These are phyloP conservation scores for Rhodotorula taiwanensis DNA, from an alignment of 768 basidiomycete genomes.

Conservation along the genomic window DNA sequence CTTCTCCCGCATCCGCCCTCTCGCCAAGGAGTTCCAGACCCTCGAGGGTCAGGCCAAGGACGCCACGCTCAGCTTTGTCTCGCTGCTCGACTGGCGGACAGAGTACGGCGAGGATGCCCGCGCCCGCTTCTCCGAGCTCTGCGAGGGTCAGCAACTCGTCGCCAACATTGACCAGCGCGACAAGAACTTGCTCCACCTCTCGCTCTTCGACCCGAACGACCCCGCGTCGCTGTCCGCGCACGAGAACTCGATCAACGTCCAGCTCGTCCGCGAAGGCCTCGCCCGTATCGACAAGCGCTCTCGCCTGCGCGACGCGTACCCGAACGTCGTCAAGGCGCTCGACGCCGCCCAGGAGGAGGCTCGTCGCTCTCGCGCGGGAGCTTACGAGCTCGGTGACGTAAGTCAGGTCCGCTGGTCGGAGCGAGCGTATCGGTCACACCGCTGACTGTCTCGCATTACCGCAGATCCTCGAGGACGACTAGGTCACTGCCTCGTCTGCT, in stretches of 20 bases:
- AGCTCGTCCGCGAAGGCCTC: slow-evolving; percentile 79
- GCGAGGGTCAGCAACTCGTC: slow-evolving; percentile 88
- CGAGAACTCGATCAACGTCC: slow-evolving; percentile 74
- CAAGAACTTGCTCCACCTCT: slow-evolving; percentile 67
- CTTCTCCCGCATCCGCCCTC: slow-evolving; percentile 69
- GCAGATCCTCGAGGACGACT: slow-evolving; percentile 32
- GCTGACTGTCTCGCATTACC: background rate
- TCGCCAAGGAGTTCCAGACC: slow-evolving; percentile 81
- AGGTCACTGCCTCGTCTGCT: background rate
- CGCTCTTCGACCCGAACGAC: slow-evolving; percentile 82
- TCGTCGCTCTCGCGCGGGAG: slow-evolving; percentile 50
- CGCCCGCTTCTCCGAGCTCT: slow-evolving; percentile 73
- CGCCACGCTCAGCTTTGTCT: slow-evolving; percentile 66
- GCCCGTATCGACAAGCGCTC: slow-evolving; percentile 71
- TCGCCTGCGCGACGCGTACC: slow-evolving; percentile 50
- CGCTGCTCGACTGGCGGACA: slow-evolving; percentile 63
- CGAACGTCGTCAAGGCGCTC: slow-evolving; percentile 60
- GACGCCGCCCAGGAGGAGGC: slow-evolving; percentile 58
- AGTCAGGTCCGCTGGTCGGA: background rate
- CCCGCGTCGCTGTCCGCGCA: slow-evolving; percentile 62
- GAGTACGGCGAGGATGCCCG: slow-evolving; percentile 82
- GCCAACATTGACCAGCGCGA: slow-evolving; percentile 91
- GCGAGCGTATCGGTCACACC: background rate
- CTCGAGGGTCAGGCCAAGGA: slow-evolving; percentile 91
- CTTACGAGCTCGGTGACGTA: slow-evolving; percentile 38